phyloP scores from a whole-genome alignment of 768 basidiomycete genomes.

The Mycena vulgaris region DNA sequence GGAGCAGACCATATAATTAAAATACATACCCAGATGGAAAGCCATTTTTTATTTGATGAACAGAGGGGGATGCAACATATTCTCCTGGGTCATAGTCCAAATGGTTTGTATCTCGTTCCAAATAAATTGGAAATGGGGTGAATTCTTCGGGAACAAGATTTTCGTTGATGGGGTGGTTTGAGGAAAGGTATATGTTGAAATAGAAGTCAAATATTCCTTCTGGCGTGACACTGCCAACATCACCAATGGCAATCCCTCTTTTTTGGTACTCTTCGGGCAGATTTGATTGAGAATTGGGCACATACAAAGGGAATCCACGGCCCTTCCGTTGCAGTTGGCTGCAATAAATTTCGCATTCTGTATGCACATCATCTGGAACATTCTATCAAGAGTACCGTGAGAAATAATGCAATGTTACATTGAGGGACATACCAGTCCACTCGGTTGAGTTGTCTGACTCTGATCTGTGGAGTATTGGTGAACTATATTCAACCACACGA shows the following conservation, averaged over 20 bases:
- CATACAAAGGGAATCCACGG: conserved; percentile 51
- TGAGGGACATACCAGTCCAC: no score
- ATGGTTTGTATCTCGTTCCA: not conserved
- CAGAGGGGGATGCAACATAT: conserved; percentile 3
- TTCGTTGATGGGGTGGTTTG: conserved; percentile 43
- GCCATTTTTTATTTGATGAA: not conserved
- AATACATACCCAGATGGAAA: not conserved
- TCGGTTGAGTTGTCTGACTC: no score
- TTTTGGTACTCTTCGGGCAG: conserved; percentile 38
- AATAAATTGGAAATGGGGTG: not conserved
- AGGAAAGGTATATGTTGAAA: conserved; percentile 40
- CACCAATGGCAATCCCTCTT: conserved; percentile 49
- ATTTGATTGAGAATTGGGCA: conserved; percentile 42
- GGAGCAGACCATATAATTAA: no score
- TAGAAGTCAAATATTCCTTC: conserved; percentile 50
- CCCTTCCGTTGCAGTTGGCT: conserved; percentile 24
- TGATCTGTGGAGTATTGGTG: no score
- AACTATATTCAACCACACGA: no score
- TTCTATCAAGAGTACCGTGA: no score
- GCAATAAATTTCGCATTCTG: conserved; percentile 25
- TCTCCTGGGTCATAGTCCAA: conserved; percentile 2
- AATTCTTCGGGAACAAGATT: conserved; percentile 48
- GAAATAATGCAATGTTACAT: no score
- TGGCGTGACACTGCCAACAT: conserved; percentile 50
- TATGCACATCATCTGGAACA: no score